A percentile compares a stretch with the other conserved stretches of the same genome.
Evolutionary conservation across 2,329 filamentous ascomycete genomes (phyloP).

Genomic region (Colletotrichum tanaceti): DNA sequence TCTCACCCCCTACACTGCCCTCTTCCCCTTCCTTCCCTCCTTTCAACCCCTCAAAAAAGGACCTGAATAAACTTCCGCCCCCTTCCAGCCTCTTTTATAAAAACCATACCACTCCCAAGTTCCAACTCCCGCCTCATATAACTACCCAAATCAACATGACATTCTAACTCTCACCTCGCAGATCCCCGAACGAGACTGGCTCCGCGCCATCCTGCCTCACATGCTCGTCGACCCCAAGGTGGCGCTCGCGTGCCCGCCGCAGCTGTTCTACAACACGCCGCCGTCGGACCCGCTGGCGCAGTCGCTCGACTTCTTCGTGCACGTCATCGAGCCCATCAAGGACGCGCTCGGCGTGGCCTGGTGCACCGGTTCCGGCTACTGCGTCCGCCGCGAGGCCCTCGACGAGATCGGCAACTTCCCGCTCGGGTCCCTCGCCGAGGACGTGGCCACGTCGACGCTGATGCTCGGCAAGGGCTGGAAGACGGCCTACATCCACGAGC

Average conservation of each 20-base stretch:
- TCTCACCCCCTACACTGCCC: too few relatives aligned
- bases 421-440: conserved; percentile 69
- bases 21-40: too few relatives aligned
- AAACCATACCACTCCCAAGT: neutral
- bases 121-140: neutral
- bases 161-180: conserved; percentile 41
- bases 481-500: conserved; percentile 69
- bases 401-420: conserved; percentile 72
- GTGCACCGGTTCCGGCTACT: conserved; percentile 73
- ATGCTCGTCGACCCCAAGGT: conserved; percentile 67
- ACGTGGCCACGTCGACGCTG: conserved; percentile 68
- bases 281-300: conserved; percentile 68
- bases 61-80: neutral
- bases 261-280: conserved; percentile 73
- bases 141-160: too few relatives aligned
- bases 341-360: conserved; percentile 67
- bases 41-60: too few relatives aligned
- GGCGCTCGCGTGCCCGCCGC: conserved; percentile 69
- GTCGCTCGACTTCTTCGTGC: conserved; percentile 68
- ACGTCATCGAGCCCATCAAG: conserved; percentile 63
- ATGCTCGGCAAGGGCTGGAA: conserved; percentile 72
- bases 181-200: conserved; percentile 71
- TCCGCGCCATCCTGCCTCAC: conserved; percentile 70
- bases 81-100: too few relatives aligned
- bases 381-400: conserved; percentile 68